phyloP scores from a whole-genome alignment of 306 rosid genomes.

The Lithocarpus polystachyus region DNA sequence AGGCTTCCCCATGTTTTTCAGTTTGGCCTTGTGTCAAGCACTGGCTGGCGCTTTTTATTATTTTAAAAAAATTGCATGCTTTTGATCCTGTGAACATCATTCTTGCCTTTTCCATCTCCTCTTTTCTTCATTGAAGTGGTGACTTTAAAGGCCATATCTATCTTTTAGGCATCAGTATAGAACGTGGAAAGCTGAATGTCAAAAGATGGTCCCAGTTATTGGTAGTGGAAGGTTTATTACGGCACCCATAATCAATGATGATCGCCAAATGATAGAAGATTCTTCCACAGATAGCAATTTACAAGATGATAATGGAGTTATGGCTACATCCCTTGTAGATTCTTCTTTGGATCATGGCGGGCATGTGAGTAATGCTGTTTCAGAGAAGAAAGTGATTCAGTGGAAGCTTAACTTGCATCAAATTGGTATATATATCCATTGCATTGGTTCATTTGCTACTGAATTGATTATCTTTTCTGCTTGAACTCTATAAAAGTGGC shows the following conservation, averaged over 20 bases:
- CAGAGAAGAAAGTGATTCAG: conserved; percentile 66
- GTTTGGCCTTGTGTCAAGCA: neutral
- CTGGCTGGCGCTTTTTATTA: neutral
- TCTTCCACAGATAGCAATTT: conserved; percentile 27
- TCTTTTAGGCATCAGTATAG: conserved; percentile 67
- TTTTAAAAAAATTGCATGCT: neutral
- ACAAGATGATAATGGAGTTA: neutral
- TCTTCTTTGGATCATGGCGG: conserved; percentile 1
- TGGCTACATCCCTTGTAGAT: neutral
- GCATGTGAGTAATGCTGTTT: conserved; percentile 18
- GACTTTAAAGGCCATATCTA: conserved; percentile 20
- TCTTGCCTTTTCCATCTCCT: neutral
- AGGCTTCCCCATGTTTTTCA: conserved; percentile 13
- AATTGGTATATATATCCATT: conserved; percentile 59
- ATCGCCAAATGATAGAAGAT: conserved; percentile 47
- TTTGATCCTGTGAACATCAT: conserved; percentile 6
- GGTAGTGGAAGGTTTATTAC: conserved; percentile 74
- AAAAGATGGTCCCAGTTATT: conserved; percentile 66
- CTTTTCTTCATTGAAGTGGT: conserved; percentile 4
- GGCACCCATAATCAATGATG: conserved; percentile 50
- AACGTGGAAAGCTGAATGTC: conserved; percentile 80
- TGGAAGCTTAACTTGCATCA: conserved; percentile 81
- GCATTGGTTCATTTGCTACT: conserved; percentile 2
- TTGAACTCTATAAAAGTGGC: conserved; percentile 9
- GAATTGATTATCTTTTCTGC: neutral